These are phyloP conservation scores for Tirmania nivea DNA, from an alignment of 495 filamentous ascomycete species.

Conservation along the genomic window DNA sequence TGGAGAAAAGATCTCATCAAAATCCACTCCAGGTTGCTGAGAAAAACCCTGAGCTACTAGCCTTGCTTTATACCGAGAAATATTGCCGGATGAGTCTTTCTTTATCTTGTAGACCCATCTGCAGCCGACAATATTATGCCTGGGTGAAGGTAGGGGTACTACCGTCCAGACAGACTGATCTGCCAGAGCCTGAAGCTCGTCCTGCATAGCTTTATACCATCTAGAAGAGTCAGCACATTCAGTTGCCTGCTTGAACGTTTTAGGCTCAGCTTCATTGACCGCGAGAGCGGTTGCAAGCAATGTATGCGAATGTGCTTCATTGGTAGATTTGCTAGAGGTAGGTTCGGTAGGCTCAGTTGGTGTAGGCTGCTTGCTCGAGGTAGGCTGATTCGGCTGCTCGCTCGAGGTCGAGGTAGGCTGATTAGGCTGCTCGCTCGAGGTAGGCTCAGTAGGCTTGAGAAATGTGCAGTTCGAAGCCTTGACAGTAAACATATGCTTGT, in stretches of 20 bases:
- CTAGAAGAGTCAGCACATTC: not conserved
- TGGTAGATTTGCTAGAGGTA: too few species aligned
- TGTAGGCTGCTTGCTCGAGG: too few species aligned
- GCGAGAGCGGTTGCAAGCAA: too few species aligned
- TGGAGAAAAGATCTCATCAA: conserved; percentile 14
- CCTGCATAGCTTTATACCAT: not conserved
- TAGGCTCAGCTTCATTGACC: not conserved
- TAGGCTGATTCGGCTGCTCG: too few species aligned
- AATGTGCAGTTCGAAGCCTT: too few species aligned
- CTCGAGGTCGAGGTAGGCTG: too few species aligned
- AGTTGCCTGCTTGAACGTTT: not conserved
- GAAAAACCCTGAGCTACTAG: conserved; percentile 12
- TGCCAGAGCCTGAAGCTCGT: not conserved
- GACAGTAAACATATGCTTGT: too few species aligned
- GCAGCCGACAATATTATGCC: not conserved
- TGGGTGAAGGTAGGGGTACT: not conserved
- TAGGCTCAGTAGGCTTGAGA: too few species aligned
- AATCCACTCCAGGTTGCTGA: conserved; percentile 14
- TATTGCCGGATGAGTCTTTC: not conserved
- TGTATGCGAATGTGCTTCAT: too few species aligned
- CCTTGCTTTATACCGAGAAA: conserved; percentile 10
- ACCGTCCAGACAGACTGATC: not conserved
- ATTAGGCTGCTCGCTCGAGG: too few species aligned
- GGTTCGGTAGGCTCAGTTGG: too few species aligned
- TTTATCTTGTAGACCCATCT: conserved; percentile 15